A percentile compares a stretch with the other conserved stretches of the same genome.
Conservation (phyloP, 2,329 filamentous ascomycete genomes). For the Lachnellula suecica region DNA sequence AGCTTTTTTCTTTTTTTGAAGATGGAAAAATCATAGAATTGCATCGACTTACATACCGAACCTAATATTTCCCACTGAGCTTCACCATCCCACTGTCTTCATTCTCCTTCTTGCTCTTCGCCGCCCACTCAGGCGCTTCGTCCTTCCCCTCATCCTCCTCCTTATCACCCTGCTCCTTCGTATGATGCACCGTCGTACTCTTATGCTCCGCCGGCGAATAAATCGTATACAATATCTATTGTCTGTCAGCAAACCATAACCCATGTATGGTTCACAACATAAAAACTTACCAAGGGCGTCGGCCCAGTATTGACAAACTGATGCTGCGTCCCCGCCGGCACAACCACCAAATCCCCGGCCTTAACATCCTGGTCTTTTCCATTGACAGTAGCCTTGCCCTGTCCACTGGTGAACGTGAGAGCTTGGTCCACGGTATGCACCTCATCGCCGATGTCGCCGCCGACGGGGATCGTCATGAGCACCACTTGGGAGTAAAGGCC, state of each 20-base stretch:
- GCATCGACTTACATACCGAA: neutral
- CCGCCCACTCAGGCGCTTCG: conserved; percentile 59
- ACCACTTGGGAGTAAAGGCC: conserved; percentile 63
- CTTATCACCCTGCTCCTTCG: conserved; percentile 61
- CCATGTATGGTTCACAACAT: neutral
- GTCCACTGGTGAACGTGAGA: conserved; percentile 61
- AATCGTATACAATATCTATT: conserved; percentile 56
- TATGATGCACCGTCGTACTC: conserved; percentile 57
- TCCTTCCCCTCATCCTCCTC: conserved; percentile 62
- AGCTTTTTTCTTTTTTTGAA: no score
- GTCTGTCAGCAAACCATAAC: neutral
- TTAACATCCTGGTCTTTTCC: conserved; percentile 53
- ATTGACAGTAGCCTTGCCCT: conserved; percentile 55
- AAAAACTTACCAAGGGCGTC: conserved; percentile 43
- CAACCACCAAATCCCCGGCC: conserved; percentile 45
- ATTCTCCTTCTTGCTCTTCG: conserved; percentile 56
- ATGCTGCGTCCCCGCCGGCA: conserved; percentile 65
- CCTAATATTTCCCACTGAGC: conserved; percentile 29
- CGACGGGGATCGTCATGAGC: conserved; percentile 62
- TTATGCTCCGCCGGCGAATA: conserved; percentile 64
- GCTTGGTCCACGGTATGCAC: conserved; percentile 66
- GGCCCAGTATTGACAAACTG: conserved; percentile 64
- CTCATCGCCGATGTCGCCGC: conserved; percentile 66
- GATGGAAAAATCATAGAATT: no score
- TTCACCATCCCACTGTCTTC: conserved; percentile 55